Evolutionary conservation across 2,329 filamentous ascomycete genomes (phyloP).

Genomic region (Ceratocystis smalleyi): DNA sequence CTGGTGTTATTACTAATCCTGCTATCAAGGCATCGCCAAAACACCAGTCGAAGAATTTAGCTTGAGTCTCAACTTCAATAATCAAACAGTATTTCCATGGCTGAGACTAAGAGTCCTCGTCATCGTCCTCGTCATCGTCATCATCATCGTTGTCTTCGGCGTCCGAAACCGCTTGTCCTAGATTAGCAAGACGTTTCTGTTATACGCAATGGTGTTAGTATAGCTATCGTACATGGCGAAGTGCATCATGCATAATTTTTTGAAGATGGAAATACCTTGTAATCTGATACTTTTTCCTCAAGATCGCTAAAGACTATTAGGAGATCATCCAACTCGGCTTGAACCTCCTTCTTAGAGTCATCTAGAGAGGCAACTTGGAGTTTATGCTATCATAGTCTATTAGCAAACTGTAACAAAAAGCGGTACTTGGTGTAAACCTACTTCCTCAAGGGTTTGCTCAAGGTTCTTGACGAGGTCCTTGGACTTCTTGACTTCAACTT

Average conservation of each 20-base stretch:
- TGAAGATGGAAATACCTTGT: slow-evolving; percentile 43
- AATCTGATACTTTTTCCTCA: slow-evolving; percentile 59
- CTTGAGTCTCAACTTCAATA: background rate
- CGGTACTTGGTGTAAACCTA: background rate
- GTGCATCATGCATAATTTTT: background rate
- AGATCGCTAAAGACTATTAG: slow-evolving; percentile 67
- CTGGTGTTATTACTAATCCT: background rate
- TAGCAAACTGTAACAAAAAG: background rate
- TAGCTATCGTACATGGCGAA: background rate
- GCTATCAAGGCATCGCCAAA: background rate
- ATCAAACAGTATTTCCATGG: background rate
- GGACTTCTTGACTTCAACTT: background rate
- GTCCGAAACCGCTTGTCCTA: slow-evolving; percentile 60
- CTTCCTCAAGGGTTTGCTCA: slow-evolving; percentile 21
- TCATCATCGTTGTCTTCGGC: slow-evolving; percentile 51
- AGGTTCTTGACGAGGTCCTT: slow-evolving; percentile 22
- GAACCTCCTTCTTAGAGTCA: slow-evolving; percentile 48
- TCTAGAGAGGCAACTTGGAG: slow-evolving; percentile 23
- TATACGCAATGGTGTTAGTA: slow-evolving; percentile 8
- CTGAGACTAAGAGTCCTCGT: slow-evolving; percentile 32
- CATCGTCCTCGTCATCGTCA: slow-evolving; percentile 39
- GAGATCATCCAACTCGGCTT: slow-evolving; percentile 65
- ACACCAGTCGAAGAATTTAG: background rate
- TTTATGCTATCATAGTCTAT: slow-evolving; percentile 4
- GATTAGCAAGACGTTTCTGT: slow-evolving; percentile 43